These are phyloP conservation scores for Reticulascus tulasneorum DNA, from an alignment of 2,329 filamentous ascomycete species.

Conservation along the genomic window DNA sequence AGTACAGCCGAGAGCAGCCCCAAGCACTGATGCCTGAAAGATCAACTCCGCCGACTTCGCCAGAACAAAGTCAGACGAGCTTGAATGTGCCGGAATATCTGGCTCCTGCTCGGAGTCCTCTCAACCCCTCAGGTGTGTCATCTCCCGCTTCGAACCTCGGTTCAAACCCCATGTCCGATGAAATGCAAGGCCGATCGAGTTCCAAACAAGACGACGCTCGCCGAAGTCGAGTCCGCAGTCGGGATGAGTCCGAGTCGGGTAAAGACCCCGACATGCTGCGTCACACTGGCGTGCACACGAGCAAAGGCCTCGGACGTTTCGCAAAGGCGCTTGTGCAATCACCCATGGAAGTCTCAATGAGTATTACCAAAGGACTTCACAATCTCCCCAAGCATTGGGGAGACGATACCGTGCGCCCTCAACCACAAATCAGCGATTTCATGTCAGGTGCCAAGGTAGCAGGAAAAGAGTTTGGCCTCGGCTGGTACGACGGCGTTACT, in stretches of 20 bases:
- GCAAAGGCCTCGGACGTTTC: slow-evolving; percentile 53
- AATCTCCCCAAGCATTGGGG: slow-evolving; percentile 66
- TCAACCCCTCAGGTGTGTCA: too few relatives aligned
- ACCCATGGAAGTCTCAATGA: slow-evolving; percentile 65
- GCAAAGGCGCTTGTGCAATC: slow-evolving; percentile 58
- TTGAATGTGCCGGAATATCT: too few relatives aligned
- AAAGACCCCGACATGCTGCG: slow-evolving; percentile 6
- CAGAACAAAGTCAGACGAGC: too few relatives aligned
- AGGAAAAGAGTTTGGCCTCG: slow-evolving; percentile 59
- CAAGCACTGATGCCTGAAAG: background rate
- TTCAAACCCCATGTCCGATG: too few relatives aligned
- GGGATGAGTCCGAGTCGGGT: background rate
- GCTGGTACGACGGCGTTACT: slow-evolving; percentile 65
- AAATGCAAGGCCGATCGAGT: background rate
- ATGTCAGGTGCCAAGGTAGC: slow-evolving; percentile 57
- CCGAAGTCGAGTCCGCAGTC: slow-evolving; percentile 1
- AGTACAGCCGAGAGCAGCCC: background rate
- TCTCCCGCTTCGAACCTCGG: too few relatives aligned
- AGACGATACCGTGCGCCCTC: slow-evolving; percentile 59
- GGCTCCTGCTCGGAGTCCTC: too few relatives aligned
- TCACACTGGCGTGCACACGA: slow-evolving; percentile 21
- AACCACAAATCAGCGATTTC: slow-evolving; percentile 64
- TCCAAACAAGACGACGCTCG: background rate
- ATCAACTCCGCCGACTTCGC: too few relatives aligned
- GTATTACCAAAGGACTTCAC: slow-evolving; percentile 68